Percentiles rank a stretch among this genome's conserved stretches.
These are phyloP conservation scores for Colletotrichum falcatum DNA, from an alignment of 2,329 filamentous ascomycete genomes.

Conservation along the genomic window DNA sequence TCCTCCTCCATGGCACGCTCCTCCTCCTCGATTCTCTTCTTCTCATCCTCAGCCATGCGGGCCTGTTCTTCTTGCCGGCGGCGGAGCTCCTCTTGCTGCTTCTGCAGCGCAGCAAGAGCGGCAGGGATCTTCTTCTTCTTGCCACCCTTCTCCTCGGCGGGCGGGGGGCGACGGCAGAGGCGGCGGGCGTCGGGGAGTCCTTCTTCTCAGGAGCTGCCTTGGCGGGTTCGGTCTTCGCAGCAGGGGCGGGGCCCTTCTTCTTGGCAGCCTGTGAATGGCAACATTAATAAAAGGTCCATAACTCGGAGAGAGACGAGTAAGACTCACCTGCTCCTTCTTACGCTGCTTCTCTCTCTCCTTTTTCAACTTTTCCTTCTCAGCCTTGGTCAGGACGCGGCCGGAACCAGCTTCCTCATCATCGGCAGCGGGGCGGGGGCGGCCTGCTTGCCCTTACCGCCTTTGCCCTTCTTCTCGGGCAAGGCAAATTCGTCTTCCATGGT, in stretches of 20 bases:
- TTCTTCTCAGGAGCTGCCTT: slow-evolving; percentile 64
- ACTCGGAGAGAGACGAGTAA: not conserved
- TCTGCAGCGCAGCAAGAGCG: slow-evolving; percentile 78
- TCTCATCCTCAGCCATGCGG: slow-evolving; percentile 70
- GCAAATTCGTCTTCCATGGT: slow-evolving; percentile 88
- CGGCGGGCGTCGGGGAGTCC: slow-evolving; percentile 53
- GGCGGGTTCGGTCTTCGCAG: slow-evolving; percentile 62
- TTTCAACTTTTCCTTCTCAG: slow-evolving; percentile 97
- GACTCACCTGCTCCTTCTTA: slow-evolving; percentile 91
- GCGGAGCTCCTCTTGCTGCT: slow-evolving; percentile 84
- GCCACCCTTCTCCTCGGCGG: slow-evolving; percentile 63
- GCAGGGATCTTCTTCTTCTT: slow-evolving; percentile 93
- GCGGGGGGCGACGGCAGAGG: slow-evolving; percentile 51
- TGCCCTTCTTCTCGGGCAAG: slow-evolving; percentile 80
- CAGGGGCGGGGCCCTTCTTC: slow-evolving; percentile 71
- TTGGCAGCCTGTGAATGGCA: slow-evolving; percentile 74
- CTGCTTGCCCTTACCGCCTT: slow-evolving; percentile 64
- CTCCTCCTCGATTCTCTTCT: slow-evolving; percentile 73
- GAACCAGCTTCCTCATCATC: slow-evolving; percentile 64
- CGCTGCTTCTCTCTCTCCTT: slow-evolving; percentile 98
- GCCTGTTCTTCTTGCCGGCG: slow-evolving; percentile 74
- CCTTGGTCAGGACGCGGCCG: slow-evolving; percentile 88
- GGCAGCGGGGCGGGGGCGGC: slow-evolving; percentile 58
- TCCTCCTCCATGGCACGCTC: slow-evolving; percentile 75
- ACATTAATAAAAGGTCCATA: not conserved